Conservation (phyloP, 2,329 filamentous ascomycete species). For the Periconia sp. region DNA sequence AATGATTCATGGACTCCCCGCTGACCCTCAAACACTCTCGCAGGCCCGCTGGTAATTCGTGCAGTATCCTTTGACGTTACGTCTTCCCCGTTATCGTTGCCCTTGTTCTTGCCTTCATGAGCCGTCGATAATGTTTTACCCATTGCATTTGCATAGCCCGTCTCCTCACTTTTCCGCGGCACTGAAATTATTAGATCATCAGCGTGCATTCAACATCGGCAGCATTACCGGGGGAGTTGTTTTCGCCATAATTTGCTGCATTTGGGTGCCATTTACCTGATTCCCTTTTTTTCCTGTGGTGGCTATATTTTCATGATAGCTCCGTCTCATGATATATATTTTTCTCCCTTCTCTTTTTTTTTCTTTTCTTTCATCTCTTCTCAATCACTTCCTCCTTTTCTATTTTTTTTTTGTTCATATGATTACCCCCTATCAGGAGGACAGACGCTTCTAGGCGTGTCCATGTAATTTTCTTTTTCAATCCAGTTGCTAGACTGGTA, state of each 20-base stretch:
- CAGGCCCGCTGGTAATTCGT: constrained; percentile 35
- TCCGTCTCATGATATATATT: not conserved
- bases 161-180: not conserved
- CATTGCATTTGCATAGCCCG: not conserved
- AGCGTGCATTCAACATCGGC: not conserved
- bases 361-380: not conserved
- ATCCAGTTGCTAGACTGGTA: constrained; percentile 33
- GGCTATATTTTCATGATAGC: not conserved
- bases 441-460: constrained; percentile 31
- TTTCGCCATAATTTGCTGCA: not conserved
- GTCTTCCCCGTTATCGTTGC: constrained; percentile 24
- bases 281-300: not conserved
- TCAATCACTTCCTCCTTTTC: too few relatives aligned
- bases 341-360: not conserved
- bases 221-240: not conserved
- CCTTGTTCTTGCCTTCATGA: constrained; percentile 15
- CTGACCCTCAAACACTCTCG: not conserved
- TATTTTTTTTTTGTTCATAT: constrained; percentile 30
- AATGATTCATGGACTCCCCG: too few relatives aligned
- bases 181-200: not conserved
- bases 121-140: not conserved
- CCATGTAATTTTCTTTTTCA: constrained; percentile 21
- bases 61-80: constrained; percentile 39
- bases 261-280: not conserved
- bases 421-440: constrained; percentile 37